Evolutionary conservation across 768 basidiomycete species (phyloP).

Genomic region (Suillus clintonianus): DNA sequence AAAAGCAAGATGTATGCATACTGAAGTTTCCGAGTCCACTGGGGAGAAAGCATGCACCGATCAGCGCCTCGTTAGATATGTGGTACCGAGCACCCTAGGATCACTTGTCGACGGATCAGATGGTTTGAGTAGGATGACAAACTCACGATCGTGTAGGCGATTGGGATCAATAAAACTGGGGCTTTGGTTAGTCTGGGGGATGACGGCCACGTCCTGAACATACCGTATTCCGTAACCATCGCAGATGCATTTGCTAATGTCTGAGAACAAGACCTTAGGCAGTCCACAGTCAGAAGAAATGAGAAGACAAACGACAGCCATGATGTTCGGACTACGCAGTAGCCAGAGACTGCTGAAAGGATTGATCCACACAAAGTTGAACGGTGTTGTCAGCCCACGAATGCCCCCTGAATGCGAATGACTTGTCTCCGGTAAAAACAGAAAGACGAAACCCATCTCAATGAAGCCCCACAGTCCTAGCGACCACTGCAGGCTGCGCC

Average conservation of each 20-base stretch:
- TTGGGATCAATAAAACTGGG: slow-evolving; percentile 47
- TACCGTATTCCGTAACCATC: slow-evolving; percentile 44
- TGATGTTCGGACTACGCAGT: slow-evolving; percentile 55
- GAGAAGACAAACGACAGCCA: slow-evolving; percentile 44
- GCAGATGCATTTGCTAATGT: slow-evolving; percentile 33
- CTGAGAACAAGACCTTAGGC: slow-evolving; percentile 17
- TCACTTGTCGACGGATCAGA: neutral
- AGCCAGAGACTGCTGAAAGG: slow-evolving; percentile 51
- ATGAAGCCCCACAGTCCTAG: slow-evolving; percentile 43
- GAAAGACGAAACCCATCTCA: slow-evolving; percentile 37
- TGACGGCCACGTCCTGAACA: slow-evolving; percentile 9
- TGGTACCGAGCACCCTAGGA: slow-evolving; percentile 53
- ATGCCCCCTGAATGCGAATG: slow-evolving; percentile 42
- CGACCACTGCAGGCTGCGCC: slow-evolving; percentile 53
- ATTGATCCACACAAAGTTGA: slow-evolving; percentile 45
- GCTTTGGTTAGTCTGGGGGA: neutral
- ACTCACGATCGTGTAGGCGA: slow-evolving; percentile 62
- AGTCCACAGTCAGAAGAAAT: neutral
- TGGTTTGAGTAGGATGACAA: neutral
- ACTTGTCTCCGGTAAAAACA: slow-evolving; percentile 61
- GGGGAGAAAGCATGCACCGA: slow-evolving; percentile 63
- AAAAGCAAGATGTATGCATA: neutral
- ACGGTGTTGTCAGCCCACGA: neutral
- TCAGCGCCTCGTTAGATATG: slow-evolving; percentile 55
- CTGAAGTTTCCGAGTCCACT: slow-evolving; percentile 61